Percentiles rank a stretch among this genome's conserved stretches.
These are phyloP conservation scores for Mallotus repandus DNA, from an alignment of 441 rosid species.

Conservation along the genomic window DNA sequence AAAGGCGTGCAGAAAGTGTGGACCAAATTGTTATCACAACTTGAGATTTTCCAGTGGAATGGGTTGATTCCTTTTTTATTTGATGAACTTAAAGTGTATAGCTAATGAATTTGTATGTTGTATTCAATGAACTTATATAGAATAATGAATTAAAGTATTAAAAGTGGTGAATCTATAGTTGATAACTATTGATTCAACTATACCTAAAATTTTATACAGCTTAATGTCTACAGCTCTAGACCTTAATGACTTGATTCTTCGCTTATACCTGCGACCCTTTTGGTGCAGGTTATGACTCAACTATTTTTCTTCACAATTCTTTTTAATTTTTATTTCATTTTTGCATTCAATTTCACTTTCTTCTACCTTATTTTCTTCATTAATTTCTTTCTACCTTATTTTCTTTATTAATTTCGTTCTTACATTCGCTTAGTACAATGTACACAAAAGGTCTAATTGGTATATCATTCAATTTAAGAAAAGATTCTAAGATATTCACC, in stretches of 20 bases:
- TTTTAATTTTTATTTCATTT: constrained; percentile 6
- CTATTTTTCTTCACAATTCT: constrained; percentile 14
- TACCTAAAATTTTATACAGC: constrained; percentile 53
- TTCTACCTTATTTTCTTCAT: background rate
- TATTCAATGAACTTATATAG: too few relatives aligned
- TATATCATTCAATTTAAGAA: constrained; percentile 50
- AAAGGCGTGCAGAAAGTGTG: too few relatives aligned
- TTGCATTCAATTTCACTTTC: constrained; percentile 10
- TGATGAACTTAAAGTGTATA: too few relatives aligned
- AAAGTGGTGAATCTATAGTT: too few relatives aligned
- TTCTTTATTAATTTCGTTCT: constrained; percentile 7
- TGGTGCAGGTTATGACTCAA: constrained; percentile 1
- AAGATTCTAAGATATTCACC: constrained; percentile 55
- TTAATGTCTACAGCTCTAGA: constrained; percentile 58
- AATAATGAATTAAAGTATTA: too few relatives aligned
- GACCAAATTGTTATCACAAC: too few relatives aligned
- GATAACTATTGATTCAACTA: too few relatives aligned
- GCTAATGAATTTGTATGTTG: too few relatives aligned
- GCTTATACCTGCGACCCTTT: constrained; percentile 25
- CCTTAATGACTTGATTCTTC: too few relatives aligned
- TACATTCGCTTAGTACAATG: constrained; percentile 36
- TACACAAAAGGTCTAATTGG: constrained; percentile 46
- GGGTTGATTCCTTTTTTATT: too few relatives aligned
- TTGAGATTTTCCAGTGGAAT: too few relatives aligned
- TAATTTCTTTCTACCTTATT: too few relatives aligned